These are phyloP conservation scores for Kentomonas sorsogonicus DNA, from an alignment of 208 protist genomes.

Conservation along the genomic window DNA sequence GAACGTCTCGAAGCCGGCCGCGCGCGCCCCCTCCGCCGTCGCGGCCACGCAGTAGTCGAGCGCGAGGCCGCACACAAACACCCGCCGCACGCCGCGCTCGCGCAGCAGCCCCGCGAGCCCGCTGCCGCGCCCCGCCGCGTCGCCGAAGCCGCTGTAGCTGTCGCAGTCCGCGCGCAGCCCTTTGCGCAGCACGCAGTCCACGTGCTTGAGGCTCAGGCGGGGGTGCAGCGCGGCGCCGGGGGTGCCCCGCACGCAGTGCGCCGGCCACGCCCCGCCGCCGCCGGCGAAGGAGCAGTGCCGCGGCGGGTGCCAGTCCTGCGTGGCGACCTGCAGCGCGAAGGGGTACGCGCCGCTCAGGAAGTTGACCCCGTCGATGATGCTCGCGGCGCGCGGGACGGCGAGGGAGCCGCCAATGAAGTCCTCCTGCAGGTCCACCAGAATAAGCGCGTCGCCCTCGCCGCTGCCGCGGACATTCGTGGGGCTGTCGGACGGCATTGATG, in stretches of 20 bases:
- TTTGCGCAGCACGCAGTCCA: conserved; percentile 36
- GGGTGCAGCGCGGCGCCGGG: conserved; percentile 35
- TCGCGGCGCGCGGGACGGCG: no score
- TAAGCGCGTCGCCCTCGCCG: conserved; percentile 31
- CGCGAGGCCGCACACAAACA: background rate
- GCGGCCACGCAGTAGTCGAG: background rate
- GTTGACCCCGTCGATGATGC: no score
- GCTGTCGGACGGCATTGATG: background rate
- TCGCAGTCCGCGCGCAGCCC: conserved; percentile 14
- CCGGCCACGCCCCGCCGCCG: conserved; percentile 42
- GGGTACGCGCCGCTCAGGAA: background rate
- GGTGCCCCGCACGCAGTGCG: conserved; percentile 47
- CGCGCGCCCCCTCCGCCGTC: background rate
- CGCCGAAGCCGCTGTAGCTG: background rate
- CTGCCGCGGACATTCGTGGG: conserved; percentile 2
- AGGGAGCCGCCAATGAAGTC: conserved; percentile 63
- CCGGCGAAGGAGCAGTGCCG: conserved; percentile 68
- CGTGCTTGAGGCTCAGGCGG: conserved; percentile 13
- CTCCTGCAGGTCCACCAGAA: conserved; percentile 69
- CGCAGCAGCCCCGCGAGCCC: background rate
- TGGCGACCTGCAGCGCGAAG: background rate
- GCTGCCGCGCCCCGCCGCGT: background rate
- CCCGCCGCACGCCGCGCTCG: background rate
- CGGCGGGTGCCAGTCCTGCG: conserved; percentile 41
- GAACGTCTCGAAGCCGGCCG: background rate